Percentiles rank a stretch among this genome's conserved stretches.
Evolutionary conservation across 495 filamentous ascomycete species (phyloP).

Genomic region (Lentithecium fluviatile): DNA sequence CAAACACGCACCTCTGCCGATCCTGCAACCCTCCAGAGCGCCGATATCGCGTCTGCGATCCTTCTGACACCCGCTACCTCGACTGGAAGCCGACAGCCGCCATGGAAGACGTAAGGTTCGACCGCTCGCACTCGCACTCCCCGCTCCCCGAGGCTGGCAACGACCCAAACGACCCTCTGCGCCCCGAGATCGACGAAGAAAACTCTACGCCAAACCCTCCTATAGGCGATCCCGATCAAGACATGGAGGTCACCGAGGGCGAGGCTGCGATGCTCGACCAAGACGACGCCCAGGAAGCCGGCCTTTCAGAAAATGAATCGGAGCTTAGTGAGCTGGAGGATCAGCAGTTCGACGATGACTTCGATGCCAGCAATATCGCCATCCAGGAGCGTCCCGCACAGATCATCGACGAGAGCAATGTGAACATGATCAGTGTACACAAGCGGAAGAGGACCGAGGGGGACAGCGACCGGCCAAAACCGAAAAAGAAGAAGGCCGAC

Average conservation of each 20-base stretch:
- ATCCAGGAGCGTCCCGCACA: slow-evolving; percentile 74
- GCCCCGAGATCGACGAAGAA: slow-evolving; percentile 48
- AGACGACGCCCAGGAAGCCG: slow-evolving; percentile 56
- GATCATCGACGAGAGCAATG: slow-evolving; percentile 83
- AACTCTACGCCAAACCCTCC: slow-evolving; percentile 45
- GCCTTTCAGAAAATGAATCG: slow-evolving; percentile 51
- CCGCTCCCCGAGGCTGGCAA: slow-evolving; percentile 46
- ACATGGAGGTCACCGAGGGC: slow-evolving; percentile 43
- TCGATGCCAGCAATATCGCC: slow-evolving; percentile 73
- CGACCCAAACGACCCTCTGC: slow-evolving; percentile 47
- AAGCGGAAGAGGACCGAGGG: slow-evolving; percentile 77
- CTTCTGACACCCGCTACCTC: background rate
- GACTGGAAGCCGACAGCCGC: background rate
- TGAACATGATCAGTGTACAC: slow-evolving; percentile 65
- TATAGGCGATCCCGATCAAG: slow-evolving; percentile 41
- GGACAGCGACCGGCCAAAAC: slow-evolving; percentile 53
- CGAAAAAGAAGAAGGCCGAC: slow-evolving; percentile 73
- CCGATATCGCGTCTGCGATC: too few species aligned
- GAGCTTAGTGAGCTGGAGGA: slow-evolving; percentile 88
- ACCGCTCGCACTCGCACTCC: slow-evolving; percentile 15
- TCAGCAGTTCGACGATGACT: slow-evolving; percentile 79
- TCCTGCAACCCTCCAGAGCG: too few species aligned
- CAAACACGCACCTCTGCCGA: too few species aligned
- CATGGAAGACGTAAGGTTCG: slow-evolving; percentile 34
- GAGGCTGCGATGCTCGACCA: slow-evolving; percentile 63